phyloP scores from a whole-genome alignment of 495 filamentous ascomycete species.

The Trichocladium antarcticum region DNA sequence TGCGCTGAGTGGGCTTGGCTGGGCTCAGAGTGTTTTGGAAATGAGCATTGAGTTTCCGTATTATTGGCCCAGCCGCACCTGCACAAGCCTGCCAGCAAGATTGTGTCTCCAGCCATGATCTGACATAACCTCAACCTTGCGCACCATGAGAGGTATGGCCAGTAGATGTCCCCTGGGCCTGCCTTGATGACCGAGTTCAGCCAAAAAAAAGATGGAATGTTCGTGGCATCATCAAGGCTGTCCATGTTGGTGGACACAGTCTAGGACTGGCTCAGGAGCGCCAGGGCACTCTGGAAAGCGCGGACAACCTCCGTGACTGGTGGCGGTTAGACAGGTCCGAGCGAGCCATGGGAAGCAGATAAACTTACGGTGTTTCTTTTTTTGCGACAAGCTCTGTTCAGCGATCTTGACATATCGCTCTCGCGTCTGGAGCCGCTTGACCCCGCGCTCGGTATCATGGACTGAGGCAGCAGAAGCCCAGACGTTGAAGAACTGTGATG shows the following conservation, averaged over 20 bases:
- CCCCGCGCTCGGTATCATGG: conserved; percentile 59
- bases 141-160: background rate
- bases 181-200: background rate
- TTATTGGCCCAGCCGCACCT: background rate
- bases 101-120: background rate
- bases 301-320: conserved; percentile 64
- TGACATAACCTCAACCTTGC: background rate
- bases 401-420: conserved; percentile 59
- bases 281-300: conserved; percentile 69
- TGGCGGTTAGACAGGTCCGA: conserved; percentile 8
- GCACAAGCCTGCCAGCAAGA: background rate
- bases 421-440: conserved; percentile 68
- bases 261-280: conserved; percentile 43
- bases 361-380: conserved; percentile 60
- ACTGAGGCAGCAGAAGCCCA: conserved; percentile 55
- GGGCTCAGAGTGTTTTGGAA: background rate
- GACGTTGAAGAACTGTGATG: conserved; percentile 49
- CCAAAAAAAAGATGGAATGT: background rate
- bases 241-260: background rate
- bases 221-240: background rate
- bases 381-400: conserved; percentile 55
- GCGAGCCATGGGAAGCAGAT: background rate
- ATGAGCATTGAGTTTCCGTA: background rate
- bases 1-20: background rate
- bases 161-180: background rate